Base-by-base conservation (phyloP, 768 basidiomycete genomes). In the Neoboletus brunneissimus region DNA sequence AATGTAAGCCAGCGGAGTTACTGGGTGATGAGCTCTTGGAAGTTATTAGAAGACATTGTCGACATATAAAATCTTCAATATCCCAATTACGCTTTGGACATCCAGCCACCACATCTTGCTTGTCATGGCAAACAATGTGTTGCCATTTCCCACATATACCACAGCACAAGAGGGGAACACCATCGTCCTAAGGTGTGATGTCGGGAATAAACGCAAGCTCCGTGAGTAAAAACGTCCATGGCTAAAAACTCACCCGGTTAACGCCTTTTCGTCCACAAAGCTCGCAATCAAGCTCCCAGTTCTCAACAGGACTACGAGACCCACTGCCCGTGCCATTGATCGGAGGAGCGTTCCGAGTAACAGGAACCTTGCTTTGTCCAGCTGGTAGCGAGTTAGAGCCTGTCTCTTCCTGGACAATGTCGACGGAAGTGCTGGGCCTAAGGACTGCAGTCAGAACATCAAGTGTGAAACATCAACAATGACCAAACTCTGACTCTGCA, bases 251-350 rank as follows among this genome's bases (percentile, higher is more conserved):
- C 60, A 92, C 93, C 62, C 87, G 69, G 63, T 94, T 94, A 54
- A 84, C 72, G 10, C 91, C 91, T 25, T 76, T 77, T 57, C 81
- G 81, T 52, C 78, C 78, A 69, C 94, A 97, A 37, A 96, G 79
- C 67, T 96, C 94, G 67, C 94, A 97, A 65, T 91, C 87, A 23
- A 97, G 73, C 54, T 91, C 85, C 94, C 94, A 95, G 55, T 87
- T 82, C 49, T 86, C 88, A 20, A 73, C 71, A 32, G 84, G 81
- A 6, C 81, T 81, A 41, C 80, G 80, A 12, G 81, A 77, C 18
- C 81, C 81, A 57, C 73, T 79, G 12, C 69, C 63, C n/a, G 60
- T 59, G 32, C 71, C 70, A 54, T 71, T 71, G 20, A 55, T 49
- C 12, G 61, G 60, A 29, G 18, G 20, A 18, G 48, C 48, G 22